A percentile compares a stretch with the other conserved stretches of the same genome.
phyloP scores from a whole-genome alignment of 1,284 basidiomycete genomes.

The Naganishia sp. region DNA sequence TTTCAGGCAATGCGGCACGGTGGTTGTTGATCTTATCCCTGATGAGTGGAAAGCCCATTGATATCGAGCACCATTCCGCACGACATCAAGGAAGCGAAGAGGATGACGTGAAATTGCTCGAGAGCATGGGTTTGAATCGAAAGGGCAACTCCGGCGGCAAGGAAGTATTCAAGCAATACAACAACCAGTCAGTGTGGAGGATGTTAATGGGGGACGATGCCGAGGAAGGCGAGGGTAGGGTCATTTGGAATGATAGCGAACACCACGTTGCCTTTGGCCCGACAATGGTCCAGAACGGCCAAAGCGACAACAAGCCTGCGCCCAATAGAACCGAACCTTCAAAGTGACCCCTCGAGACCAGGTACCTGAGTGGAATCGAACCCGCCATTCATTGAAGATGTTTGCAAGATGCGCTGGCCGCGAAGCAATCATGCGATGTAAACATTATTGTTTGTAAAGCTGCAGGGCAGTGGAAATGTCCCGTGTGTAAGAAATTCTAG shows the following conservation, averaged over 20 bases:
- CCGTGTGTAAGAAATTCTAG: neutral
- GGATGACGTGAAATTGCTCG: slow-evolving; percentile 28
- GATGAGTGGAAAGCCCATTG: slow-evolving; percentile 37
- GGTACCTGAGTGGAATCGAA: too few species aligned
- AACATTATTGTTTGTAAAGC: neutral
- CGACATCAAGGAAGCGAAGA: slow-evolving; percentile 22
- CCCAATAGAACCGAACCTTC: too few species aligned
- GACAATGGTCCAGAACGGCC: too few species aligned
- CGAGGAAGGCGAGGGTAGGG: slow-evolving; percentile 42
- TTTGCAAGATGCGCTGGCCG: neutral
- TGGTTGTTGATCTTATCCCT: slow-evolving; percentile 47
- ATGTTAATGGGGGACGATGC: slow-evolving; percentile 49
- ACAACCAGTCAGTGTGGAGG: slow-evolving; percentile 48
- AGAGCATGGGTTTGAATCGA: slow-evolving; percentile 29
- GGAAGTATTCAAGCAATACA: slow-evolving; percentile 37
- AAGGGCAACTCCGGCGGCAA: slow-evolving; percentile 36
- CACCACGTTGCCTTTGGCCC: neutral
- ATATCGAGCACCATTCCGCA: slow-evolving; percentile 28
- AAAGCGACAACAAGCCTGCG: too few species aligned
- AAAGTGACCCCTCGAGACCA: too few species aligned
- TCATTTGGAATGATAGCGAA: slow-evolving; percentile 21
- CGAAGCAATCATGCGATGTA: neutral
- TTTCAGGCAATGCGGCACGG: slow-evolving; percentile 40
- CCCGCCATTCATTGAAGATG: neutral
- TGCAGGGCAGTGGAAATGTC: too few species aligned